A percentile compares a stretch with the other conserved stretches of the same genome.
Evolutionary conservation across 805 yeast species (phyloP).

Genomic region (Phaffomyces antillensis): DNA sequence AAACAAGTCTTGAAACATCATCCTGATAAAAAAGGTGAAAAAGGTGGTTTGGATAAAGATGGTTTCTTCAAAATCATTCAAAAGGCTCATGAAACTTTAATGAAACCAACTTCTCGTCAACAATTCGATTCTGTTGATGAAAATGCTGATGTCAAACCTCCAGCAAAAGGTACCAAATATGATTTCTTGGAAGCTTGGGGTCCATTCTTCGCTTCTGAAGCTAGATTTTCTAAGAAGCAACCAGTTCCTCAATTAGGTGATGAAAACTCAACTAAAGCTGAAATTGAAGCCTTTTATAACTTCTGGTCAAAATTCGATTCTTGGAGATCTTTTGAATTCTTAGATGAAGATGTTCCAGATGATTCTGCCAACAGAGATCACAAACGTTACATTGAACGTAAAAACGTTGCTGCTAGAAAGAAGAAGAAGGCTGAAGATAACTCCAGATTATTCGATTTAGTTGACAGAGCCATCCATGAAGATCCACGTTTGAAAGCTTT

Average conservation of each 20-base stretch:
- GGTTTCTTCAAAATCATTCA: conserved; percentile 97
- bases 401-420: conserved; percentile 93
- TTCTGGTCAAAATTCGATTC: conserved; percentile 95
- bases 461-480: conserved; percentile 80
- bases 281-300: conserved; percentile 80
- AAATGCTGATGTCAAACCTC: conserved; percentile 78
- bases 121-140: conserved; percentile 95
- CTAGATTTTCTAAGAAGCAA: conserved; percentile 84
- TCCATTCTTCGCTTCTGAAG: conserved; percentile 85
- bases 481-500: conserved; percentile 93
- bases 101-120: conserved; percentile 79
- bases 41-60: conserved; percentile 81
- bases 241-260: conserved; percentile 84
- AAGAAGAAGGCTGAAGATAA: conserved; percentile 97
- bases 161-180: conserved; percentile 53
- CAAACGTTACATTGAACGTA: conserved; percentile 97
- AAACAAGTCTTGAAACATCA: conserved; percentile 94
- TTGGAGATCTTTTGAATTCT: conserved; percentile 96
- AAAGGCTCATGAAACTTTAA: conserved; percentile 86
- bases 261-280: conserved; percentile 59
- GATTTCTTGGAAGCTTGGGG: conserved; percentile 92
- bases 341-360: conserved; percentile 99
- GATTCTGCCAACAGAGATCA: conserved; percentile 99
- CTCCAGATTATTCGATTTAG: conserved; percentile 77
- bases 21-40: conserved; percentile 95